Evolutionary conservation across 192 early-diverging fungal genomes (phyloP).

Genomic region (Diversispora epigaea): DNA sequence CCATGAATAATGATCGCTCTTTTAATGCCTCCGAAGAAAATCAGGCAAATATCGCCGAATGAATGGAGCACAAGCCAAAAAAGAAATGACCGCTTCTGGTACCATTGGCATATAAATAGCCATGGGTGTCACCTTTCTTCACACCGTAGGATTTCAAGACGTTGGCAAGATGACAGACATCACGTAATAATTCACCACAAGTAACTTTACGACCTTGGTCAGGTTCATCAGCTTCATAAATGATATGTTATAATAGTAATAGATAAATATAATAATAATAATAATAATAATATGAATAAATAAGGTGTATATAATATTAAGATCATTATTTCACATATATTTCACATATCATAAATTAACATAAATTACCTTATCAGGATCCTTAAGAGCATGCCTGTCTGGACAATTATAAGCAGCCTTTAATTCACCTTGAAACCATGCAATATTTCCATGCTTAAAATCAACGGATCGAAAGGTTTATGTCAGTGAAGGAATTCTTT

Average conservation of each 20-base stretch:
- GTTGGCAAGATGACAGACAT: constrained; percentile 86
- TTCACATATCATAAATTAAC: too few species aligned
- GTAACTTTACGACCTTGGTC: constrained; percentile 76
- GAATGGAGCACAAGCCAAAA: constrained; percentile 93
- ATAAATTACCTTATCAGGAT: constrained; percentile 73
- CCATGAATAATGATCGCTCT: constrained; percentile 92
- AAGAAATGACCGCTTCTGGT: constrained; percentile 88
- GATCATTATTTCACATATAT: too few species aligned
- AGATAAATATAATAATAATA: too few species aligned
- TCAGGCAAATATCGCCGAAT: constrained; percentile 96
- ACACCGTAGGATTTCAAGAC: constrained; percentile 80
- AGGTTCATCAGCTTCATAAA: constrained; percentile 89
- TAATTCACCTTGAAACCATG: constrained; percentile 92
- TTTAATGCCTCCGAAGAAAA: constrained; percentile 92
- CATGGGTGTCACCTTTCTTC: constrained; percentile 89
- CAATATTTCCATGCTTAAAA: constrained; percentile 81
- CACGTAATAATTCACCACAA: constrained; percentile 75
- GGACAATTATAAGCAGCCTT: constrained; percentile 97
- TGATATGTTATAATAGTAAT: constrained; percentile 37
- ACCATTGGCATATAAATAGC: constrained; percentile 99
- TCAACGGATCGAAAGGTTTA: constrained; percentile 76
- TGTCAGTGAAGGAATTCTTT: constrained; percentile 78
- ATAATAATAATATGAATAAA: too few species aligned
- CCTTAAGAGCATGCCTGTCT: constrained; percentile 80
- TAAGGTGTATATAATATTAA: too few species aligned